Evolutionary conservation across 768 basidiomycete genomes (phyloP).

Genomic region (Termitomyces sp.): DNA sequence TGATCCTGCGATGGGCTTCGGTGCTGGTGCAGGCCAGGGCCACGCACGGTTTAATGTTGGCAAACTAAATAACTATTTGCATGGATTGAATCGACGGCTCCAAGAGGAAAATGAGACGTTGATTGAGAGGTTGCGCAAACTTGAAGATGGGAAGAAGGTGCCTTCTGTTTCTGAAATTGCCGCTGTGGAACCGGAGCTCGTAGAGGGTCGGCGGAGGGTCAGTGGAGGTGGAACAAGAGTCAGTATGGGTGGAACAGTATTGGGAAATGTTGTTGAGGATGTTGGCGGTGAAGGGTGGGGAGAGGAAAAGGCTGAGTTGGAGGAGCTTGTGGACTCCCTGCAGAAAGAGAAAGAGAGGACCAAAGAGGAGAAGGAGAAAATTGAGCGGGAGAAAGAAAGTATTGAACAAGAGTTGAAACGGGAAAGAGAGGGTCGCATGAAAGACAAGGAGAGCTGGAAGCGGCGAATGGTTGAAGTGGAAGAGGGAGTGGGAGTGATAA

Average conservation of each 20-base stretch:
- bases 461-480: conserved; percentile 72
- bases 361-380: conserved; percentile 41
- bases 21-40: conserved; percentile 59
- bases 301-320: conserved; percentile 64
- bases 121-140: conserved; percentile 45
- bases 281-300: conserved; percentile 62
- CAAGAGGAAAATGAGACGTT: conserved; percentile 83
- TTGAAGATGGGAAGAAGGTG: conserved; percentile 48
- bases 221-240: conserved; percentile 44
- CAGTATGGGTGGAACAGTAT: conserved; percentile 47
- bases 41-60: conserved; percentile 80
- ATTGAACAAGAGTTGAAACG: conserved; percentile 44
- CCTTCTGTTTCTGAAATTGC: conserved; percentile 23
- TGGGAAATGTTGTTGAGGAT: conserved; percentile 67
- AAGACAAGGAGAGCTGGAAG: conserved; percentile 70
- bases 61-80: conserved; percentile 84
- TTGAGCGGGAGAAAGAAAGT: conserved; percentile 43
- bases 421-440: conserved; percentile 55
- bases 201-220: conserved; percentile 29
- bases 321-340: conserved; percentile 48
- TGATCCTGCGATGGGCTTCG: conserved; percentile 78
- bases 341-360: conserved; percentile 47
- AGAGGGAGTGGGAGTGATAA: conserved; percentile 61
- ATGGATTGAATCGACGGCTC: conserved; percentile 77
- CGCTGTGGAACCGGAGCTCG: conserved; percentile 18